These are phyloP conservation scores for Pyricularia sp. DNA, from an alignment of 2,329 filamentous ascomycete species.

Conservation along the genomic window DNA sequence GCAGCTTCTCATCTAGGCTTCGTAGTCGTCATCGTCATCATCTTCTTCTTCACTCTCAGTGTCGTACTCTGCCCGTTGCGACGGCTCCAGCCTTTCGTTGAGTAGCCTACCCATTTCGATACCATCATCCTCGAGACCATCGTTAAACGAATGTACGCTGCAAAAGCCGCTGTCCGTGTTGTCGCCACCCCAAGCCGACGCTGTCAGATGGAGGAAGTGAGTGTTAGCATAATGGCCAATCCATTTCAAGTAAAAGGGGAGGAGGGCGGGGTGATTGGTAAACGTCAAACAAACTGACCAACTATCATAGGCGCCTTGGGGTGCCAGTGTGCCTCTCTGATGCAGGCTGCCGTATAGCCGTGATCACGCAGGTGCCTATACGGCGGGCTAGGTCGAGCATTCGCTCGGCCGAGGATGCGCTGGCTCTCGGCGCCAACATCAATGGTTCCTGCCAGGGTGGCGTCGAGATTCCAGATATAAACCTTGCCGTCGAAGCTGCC, in stretches of 20 bases:
- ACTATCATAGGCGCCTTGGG: conserved; percentile 69
- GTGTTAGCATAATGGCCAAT: neutral
- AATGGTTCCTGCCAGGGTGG: conserved; percentile 63
- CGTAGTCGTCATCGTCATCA: neutral
- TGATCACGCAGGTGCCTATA: neutral
- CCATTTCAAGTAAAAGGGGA: neutral
- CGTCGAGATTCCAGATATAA: conserved; percentile 83
- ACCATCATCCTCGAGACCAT: conserved; percentile 50
- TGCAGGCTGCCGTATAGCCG: conserved; percentile 42
- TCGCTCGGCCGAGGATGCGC: neutral
- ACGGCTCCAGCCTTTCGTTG: conserved; percentile 41
- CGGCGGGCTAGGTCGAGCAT: neutral
- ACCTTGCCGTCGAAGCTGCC: conserved; percentile 84
- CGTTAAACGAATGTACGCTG: conserved; percentile 66
- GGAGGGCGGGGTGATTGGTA: neutral
- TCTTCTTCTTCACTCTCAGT: neutral
- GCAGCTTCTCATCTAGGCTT: neutral
- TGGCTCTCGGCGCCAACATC: conserved; percentile 47
- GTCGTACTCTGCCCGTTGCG: conserved; percentile 3
- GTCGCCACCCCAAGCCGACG: conserved; percentile 73
- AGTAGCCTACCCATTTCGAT: conserved; percentile 46
- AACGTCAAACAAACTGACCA: conserved; percentile 26
- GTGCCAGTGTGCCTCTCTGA: conserved; percentile 85
- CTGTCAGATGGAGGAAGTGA: conserved; percentile 24
- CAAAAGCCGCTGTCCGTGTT: conserved; percentile 47